phyloP scores from a whole-genome alignment of 768 basidiomycete species.

The Trametes cubensis region DNA sequence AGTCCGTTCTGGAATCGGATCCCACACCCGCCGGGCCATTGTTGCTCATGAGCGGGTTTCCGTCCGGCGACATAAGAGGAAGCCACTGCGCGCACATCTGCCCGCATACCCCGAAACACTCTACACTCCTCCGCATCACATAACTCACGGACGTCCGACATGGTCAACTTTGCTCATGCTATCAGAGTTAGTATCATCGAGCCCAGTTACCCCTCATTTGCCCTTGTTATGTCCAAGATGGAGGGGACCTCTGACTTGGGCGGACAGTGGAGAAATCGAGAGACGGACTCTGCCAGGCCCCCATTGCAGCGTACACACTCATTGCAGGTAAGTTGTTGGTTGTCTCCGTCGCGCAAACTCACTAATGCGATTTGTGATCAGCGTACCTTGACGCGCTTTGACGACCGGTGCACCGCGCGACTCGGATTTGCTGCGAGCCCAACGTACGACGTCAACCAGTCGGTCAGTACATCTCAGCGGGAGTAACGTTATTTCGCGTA shows the following conservation, averaged over 20 bases:
- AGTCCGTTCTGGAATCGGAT: neutral
- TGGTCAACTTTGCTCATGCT: neutral
- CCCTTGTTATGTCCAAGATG: constrained; percentile 1
- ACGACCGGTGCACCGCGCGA: neutral
- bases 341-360: neutral
- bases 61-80: neutral
- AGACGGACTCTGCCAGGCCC: neutral
- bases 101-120: too few species aligned
- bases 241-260: neutral
- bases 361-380: neutral
- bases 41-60: neutral
- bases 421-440: neutral
- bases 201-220: neutral
- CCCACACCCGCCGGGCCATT: neutral
- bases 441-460: neutral
- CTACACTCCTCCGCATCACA: neutral
- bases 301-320: constrained; percentile 3
- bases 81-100: neutral
- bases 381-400: neutral
- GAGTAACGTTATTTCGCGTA: neutral
- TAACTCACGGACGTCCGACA: neutral
- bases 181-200: neutral
- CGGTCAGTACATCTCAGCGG: neutral
- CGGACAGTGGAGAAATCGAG: neutral
- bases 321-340: neutral